Base-by-base conservation (phyloP, 2,329 filamentous ascomycete species). In the Fusarium solani-melongenae region DNA sequence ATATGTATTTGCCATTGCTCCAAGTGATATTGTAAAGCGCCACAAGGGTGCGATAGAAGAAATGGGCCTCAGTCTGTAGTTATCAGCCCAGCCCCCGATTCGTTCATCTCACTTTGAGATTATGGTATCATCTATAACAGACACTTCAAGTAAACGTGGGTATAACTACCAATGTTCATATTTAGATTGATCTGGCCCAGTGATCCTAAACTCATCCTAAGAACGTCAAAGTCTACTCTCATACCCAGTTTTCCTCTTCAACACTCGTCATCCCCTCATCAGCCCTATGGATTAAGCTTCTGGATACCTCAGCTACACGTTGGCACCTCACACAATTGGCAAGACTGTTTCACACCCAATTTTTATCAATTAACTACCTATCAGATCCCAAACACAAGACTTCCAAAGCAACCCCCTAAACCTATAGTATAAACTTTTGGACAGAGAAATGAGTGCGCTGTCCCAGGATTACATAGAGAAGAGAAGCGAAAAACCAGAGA, bases 401-500 rank as follows among this genome's bases (percentile, higher is more conserved):
- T 51, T 29, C 55, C 33, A 33, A 41, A 41, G 33, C 33, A 34
- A 34, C 33, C 59, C 44, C 59, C 59, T 51, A 59, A 51, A 38
- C 53, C 39, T n/a, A 12, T 39, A 51, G 46, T 39, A n/a, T 51
- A 60, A 49, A 39, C 15, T 38, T 22, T 51, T 49, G 57, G 63
- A 61, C 63, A 61, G 56, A 34, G 10, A 60, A 65, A 51, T 27
- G 56, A 61, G 46, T 15, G 56, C 14, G 34, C 56, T 61, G 56
- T 56, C 60, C 59, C n/a, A 12, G 31, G 24, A 62, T 55, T 53
- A 49, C 27, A 36, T 51, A 49, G 44, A 65, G 29, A 46, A 53
- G 31, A 65, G 39, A 59, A 64, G 55, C 34, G 27, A 51, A 60
- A 34, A 49, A 34, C 63, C 49, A 65, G 34, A 27, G 57, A 53